Base-by-base conservation (phyloP, 1,284 basidiomycete species). In the Sanguinoderma infundibulare region DNA sequence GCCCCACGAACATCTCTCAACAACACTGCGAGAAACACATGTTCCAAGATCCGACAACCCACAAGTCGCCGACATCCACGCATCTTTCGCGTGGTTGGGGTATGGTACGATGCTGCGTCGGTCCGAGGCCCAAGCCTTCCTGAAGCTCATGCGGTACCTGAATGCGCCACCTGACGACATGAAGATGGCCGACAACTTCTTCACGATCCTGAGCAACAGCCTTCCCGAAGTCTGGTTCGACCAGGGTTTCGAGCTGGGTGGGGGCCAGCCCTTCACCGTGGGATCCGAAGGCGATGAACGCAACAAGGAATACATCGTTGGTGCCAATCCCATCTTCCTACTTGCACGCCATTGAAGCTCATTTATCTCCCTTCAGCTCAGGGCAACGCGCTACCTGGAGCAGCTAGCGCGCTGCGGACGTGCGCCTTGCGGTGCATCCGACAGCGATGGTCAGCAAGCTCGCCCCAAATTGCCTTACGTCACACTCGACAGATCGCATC, bases 181-280 rank as follows among this genome's bases (percentile, higher is more conserved):
- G 68, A 80, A 82, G 64, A 90, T 89, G 87, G 86, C 87, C 1
- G 89, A 91, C 69, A 90, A 90, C 65, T 89, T 89, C 67, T 90
- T 83, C 69, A 79, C 86, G 4, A 76, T 90, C 56, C 73, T 90
- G 53, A 77, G 76, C 57, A 90, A 89, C 63, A 67, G 72, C 28
- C 69, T 78, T 15, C 78, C 81, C 1, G 80, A 84, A 63, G 70
- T 79, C 17, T 89, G 88, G 86, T 82, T 87, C 62, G 85, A 88
- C 69, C 83, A 87, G 65, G 83, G 83, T 10, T 79, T 87, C 56
- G 83, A 82, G 63, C 78, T 90, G 1, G 83, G 80, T 36, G 85
- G 85, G 2, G 86, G 84, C 0, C 73, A 84, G 57, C 79, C 86
- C 8, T 91, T 91, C 69, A 89, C 87, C 15, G 79, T 84, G 1